Percentiles rank a stretch among this genome's conserved stretches.
These are phyloP conservation scores for Vaccinium macrocarpon DNA, from an alignment of 148 eudicot genomes.

Conservation along the genomic window DNA sequence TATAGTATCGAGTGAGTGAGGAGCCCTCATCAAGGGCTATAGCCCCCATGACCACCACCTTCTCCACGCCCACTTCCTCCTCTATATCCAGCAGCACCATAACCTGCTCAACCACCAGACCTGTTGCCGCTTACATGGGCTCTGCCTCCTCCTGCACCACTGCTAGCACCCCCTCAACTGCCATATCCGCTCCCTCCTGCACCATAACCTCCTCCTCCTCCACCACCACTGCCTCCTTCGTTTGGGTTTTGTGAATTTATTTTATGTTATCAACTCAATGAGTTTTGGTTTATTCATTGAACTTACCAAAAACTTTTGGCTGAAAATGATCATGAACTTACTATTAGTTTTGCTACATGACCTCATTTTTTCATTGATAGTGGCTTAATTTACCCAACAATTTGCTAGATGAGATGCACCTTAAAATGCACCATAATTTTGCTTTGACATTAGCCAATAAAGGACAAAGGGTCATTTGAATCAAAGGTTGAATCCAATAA, in stretches of 20 bases:
- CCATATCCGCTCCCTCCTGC: constrained; percentile 31
- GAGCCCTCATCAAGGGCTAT: constrained; percentile 14
- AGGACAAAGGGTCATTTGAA: background rate
- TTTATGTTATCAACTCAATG: background rate
- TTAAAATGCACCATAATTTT: background rate
- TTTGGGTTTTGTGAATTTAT: background rate
- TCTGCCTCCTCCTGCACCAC: constrained; percentile 30
- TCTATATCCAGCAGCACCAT: constrained; percentile 1
- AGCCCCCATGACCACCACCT: constrained; percentile 38
- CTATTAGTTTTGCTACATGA: too few species aligned
- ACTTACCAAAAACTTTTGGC: background rate
- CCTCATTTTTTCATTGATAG: background rate
- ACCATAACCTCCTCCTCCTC: constrained; percentile 18
- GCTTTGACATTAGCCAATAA: background rate
- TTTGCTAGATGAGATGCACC: too few species aligned
- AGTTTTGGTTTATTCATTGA: background rate
- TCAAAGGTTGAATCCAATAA: background rate
- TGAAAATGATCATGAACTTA: background rate
- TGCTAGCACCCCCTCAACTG: constrained; percentile 18
- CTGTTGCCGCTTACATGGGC: background rate
- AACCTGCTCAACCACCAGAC: constrained; percentile 2
- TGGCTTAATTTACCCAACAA: background rate
- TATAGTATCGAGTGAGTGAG: background rate
- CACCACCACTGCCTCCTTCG: constrained; percentile 25
- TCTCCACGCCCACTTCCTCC: constrained; percentile 16